phyloP scores from a whole-genome alignment of 2,329 filamentous ascomycete genomes.

The Fusarium sp. region DNA sequence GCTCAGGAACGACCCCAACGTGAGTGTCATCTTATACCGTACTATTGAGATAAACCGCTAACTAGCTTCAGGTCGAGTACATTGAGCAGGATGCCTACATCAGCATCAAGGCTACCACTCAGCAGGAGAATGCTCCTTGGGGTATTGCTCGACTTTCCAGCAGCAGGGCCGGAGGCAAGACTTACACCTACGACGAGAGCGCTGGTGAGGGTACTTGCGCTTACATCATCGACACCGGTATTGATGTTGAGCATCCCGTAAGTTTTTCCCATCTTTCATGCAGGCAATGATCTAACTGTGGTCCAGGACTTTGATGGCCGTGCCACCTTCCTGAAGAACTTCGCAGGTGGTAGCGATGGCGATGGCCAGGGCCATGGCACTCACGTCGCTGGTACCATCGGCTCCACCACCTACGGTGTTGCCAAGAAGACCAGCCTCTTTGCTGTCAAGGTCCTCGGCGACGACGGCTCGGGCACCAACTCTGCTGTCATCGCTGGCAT shows the following conservation, averaged over 20 bases:
- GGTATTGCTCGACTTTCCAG: constrained; percentile 57
- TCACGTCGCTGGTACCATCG: constrained; percentile 54
- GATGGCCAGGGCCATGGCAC: constrained; percentile 60
- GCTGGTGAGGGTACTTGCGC: constrained; percentile 58
- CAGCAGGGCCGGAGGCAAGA: constrained; percentile 46
- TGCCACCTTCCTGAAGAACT: constrained; percentile 52
- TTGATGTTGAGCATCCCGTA: constrained; percentile 55
- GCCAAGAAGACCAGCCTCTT: constrained; percentile 60
- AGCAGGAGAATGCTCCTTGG: constrained; percentile 57
- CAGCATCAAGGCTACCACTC: constrained; percentile 43
- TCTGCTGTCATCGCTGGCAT: constrained; percentile 62
- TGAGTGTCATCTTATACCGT: constrained; percentile 12
- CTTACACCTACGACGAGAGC: constrained; percentile 57
- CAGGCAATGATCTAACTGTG: not conserved
- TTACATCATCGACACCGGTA: constrained; percentile 64
- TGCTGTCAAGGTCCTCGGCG: constrained; percentile 62
- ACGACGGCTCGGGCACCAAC: constrained; percentile 50
- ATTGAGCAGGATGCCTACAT: constrained; percentile 57
- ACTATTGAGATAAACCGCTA: not conserved
- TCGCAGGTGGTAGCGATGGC: constrained; percentile 38
- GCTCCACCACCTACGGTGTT: constrained; percentile 54
- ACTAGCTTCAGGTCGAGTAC: constrained; percentile 52
- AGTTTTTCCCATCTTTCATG: constrained; percentile 19
- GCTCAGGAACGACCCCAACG: constrained; percentile 48
- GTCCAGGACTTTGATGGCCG: constrained; percentile 53